Base-by-base conservation (phyloP, 2,329 filamentous ascomycete genomes). In the Hypoxylon sp. region DNA sequence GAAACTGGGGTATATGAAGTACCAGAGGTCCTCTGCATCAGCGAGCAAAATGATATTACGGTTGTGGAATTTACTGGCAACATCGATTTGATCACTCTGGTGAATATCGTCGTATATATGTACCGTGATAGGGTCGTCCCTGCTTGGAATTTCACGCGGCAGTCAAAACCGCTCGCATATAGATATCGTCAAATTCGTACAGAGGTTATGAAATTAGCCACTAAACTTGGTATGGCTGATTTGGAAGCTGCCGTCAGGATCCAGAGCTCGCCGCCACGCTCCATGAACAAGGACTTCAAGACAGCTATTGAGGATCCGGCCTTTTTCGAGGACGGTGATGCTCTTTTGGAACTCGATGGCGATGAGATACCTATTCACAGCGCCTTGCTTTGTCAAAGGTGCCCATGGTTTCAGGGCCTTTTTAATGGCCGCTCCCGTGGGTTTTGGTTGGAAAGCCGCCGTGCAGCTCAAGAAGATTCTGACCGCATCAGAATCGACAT, bases 351-450 rank as follows among this genome's bases (percentile, higher is more conserved):
- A 72, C 85, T 98, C 10, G 89, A 92, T 65, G 92, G 90, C 22
- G 87, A 88, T n/a, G 90, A 90, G 29, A 81, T 94, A 35, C 82
- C 84, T 13, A 90, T 92, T 0, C 96, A 99, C 75, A 95, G 93
- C 70, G 85, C 90, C 3, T 80, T 98, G 3, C 79, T 98, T 37
- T 94, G 94, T 71, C 90, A 91, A 74, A 86, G 96, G 71, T 98
- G 94, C 74, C 94, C 94, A 0, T 99, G 98, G 84, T 99, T 99
- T 71, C 85, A 95, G 70, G 92, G 92, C 1, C 85, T 99, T 47
- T 98, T 98, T 79, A 86, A 93, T 73, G 96, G 96, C n/a, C 90
- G 94, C 47, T 93, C 96, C 6, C 87, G 87, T 44, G 96, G 96
- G 0, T 88, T 88, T 73, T 99, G 96, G 96, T 85, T 99, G 19